These are phyloP conservation scores for Symmetrospora coprosmae DNA, from an alignment of 768 basidiomycete genomes.

Conservation along the genomic window DNA sequence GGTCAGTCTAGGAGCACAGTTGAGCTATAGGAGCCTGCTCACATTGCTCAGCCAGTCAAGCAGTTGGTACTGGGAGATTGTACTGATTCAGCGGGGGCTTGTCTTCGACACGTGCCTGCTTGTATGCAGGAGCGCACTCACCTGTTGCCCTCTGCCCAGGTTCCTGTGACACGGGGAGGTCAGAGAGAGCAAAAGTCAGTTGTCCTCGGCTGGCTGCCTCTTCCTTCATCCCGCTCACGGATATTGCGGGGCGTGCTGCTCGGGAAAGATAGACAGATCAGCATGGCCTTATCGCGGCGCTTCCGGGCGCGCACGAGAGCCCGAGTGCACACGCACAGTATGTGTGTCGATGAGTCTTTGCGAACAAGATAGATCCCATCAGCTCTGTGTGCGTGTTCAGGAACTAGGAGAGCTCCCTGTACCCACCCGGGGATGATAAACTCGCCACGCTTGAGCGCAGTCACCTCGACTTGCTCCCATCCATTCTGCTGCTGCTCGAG, in stretches of 20 bases:
- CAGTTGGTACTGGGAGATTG: slow-evolving; percentile 54
- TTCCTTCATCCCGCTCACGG: background rate
- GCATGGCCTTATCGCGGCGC: background rate
- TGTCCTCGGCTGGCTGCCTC: background rate
- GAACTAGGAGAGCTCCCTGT: background rate
- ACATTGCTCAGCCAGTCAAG: slow-evolving; percentile 67
- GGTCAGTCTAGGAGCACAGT: background rate
- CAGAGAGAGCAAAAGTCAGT: slow-evolving; percentile 45
- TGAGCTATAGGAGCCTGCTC: background rate
- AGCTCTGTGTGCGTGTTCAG: too few species aligned
- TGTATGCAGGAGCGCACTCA: slow-evolving; percentile 45
- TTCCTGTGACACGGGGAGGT: background rate
- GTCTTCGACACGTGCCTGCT: slow-evolving; percentile 49
- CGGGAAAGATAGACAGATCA: background rate
- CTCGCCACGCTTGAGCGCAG: slow-evolving; percentile 19
- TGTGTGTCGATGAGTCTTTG: slow-evolving; percentile 31
- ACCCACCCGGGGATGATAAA: slow-evolving; percentile 30
- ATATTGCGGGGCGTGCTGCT: slow-evolving; percentile 22
- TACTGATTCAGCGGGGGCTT: background rate
- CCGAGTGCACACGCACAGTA: background rate
- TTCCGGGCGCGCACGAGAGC: background rate
- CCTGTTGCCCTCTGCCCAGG: background rate
- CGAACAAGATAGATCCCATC: too few species aligned
- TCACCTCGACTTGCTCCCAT: background rate
- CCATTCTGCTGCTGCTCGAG: slow-evolving; percentile 22